Evolutionary conservation across 306 rosid genomes (phyloP).

Genomic region (Quercus berberidifolia): DNA sequence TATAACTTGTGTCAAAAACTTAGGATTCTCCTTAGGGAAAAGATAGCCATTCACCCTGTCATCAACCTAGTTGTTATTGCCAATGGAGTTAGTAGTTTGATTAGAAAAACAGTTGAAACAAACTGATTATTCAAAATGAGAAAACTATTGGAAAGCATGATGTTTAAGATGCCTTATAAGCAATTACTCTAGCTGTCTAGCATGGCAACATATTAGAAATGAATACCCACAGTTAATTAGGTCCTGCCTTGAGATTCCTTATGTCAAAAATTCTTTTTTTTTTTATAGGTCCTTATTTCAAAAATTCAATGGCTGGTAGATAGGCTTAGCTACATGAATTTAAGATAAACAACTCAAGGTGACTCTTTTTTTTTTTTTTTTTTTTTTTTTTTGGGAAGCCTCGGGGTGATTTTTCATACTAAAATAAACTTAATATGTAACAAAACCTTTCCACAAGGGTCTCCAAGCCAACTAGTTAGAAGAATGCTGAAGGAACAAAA

Average conservation of each 20-base stretch:
- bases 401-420: background rate
- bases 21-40: slow-evolving; percentile 65
- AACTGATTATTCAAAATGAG: background rate
- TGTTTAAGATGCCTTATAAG: background rate
- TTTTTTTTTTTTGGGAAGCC: too few species aligned
- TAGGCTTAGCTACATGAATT: background rate
- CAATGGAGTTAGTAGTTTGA: slow-evolving; percentile 38
- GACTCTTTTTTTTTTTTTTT: too few species aligned
- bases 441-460: background rate
- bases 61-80: slow-evolving; percentile 58
- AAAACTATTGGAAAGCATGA: background rate
- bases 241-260: background rate
- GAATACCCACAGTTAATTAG: background rate
- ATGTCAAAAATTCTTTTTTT: background rate
- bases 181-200: background rate
- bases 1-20: slow-evolving; percentile 53
- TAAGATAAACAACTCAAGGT: background rate
- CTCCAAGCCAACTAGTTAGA: background rate
- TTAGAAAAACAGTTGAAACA: slow-evolving; percentile 4
- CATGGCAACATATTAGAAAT: background rate
- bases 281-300: background rate
- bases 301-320: background rate
- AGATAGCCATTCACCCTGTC: slow-evolving; percentile 89
- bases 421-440: background rate
- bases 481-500: background rate